Evolutionary conservation across 352 stramenopile species (phyloP), one percentile per base, ranked within the genome.

Genomic region (Pythium rishiriense): DNA sequence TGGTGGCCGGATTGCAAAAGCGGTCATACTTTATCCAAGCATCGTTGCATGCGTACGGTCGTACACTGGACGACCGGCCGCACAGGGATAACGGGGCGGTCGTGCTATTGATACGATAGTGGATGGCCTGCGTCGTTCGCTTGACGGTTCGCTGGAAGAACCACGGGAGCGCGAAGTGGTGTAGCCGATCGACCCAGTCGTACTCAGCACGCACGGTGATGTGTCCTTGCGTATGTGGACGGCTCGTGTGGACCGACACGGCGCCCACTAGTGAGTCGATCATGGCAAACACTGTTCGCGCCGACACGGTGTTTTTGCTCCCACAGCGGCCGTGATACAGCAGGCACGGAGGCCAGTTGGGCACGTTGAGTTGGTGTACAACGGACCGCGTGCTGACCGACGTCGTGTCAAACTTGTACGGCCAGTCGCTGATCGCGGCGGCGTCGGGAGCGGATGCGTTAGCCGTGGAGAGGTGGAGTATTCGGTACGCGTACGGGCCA

Each of bases 161-260:
- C 2, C 39, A 52, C 11, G 76, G 69, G 7, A 79, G 31, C 37
- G 79, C 42, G 24, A 71, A 80, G 24, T 85, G 67, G 57, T 85
- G 74, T 12, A 85, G 31, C 1, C 75, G 74, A 21, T 85, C 74
- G 25, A 78, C 49, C 31, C 66, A 85, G 21, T 65, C 59, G 31
- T 55, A 79, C 52, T 68, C 25, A 15, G 26, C 41, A 11, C 58
- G 58, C 22, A 64, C 28, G 4, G 46, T 52, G 25, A 49, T 19
- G n/a, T 43, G 56, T n/a, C 56, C 56, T 21, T 29, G 55, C 12
- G 24, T n/a, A 4, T 19, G 15, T 17, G 1, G 19, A 2, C 37
- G 14, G n/a, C 37, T 12, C 10, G 8, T n/a, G 37, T 43, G 11
- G 37, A 17, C n/a, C 9, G 37, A 43, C 4, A 43, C 14, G 14